Percentiles rank a stretch among this genome's conserved stretches.
phyloP scores from a whole-genome alignment of 169 alveolate species.

The Plasmodium cynomolgi region DNA sequence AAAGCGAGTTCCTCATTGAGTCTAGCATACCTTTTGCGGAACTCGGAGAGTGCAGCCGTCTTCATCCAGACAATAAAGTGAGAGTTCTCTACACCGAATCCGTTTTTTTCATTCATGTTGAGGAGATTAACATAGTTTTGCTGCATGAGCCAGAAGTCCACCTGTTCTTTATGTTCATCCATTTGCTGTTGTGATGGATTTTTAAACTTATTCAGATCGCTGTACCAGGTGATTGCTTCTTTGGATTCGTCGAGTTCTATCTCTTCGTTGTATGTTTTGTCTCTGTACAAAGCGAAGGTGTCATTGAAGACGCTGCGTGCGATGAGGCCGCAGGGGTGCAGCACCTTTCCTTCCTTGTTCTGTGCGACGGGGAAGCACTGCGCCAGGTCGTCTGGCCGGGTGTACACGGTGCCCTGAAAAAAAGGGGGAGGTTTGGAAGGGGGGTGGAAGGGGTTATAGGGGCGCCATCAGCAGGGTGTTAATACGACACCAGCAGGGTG shows the following conservation, averaged over 20 bases:
- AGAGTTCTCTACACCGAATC: slow-evolving; percentile 86
- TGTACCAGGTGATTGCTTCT: slow-evolving; percentile 79
- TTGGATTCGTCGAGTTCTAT: slow-evolving; percentile 83
- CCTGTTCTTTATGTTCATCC: slow-evolving; percentile 7
- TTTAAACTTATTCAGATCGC: slow-evolving; percentile 78
- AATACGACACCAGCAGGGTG: too few relatives aligned
- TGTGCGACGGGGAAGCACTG: slow-evolving; percentile 77
- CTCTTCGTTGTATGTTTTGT: slow-evolving; percentile 29
- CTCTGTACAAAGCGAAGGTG: slow-evolving; percentile 76
- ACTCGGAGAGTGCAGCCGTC: slow-evolving; percentile 84
- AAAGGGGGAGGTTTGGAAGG: background rate
- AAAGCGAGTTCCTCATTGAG: slow-evolving; percentile 78
- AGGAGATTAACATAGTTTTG: slow-evolving; percentile 10
- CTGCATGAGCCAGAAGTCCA: slow-evolving; percentile 76
- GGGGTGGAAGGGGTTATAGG: background rate
- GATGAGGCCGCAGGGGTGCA: slow-evolving; percentile 85
- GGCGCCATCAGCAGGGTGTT: too few relatives aligned
- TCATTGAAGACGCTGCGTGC: slow-evolving; percentile 84
- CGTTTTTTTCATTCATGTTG: slow-evolving; percentile 82
- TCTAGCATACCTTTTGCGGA: slow-evolving; percentile 86
- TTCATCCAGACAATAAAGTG: slow-evolving; percentile 90
- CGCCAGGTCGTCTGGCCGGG: slow-evolving; percentile 38
- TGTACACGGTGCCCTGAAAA: slow-evolving; percentile 74
- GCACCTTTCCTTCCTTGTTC: slow-evolving; percentile 78
- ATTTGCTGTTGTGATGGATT: slow-evolving; percentile 75